Conservation (phyloP, 495 filamentous ascomycete genomes). For the Aspergillus olivimuriae region DNA sequence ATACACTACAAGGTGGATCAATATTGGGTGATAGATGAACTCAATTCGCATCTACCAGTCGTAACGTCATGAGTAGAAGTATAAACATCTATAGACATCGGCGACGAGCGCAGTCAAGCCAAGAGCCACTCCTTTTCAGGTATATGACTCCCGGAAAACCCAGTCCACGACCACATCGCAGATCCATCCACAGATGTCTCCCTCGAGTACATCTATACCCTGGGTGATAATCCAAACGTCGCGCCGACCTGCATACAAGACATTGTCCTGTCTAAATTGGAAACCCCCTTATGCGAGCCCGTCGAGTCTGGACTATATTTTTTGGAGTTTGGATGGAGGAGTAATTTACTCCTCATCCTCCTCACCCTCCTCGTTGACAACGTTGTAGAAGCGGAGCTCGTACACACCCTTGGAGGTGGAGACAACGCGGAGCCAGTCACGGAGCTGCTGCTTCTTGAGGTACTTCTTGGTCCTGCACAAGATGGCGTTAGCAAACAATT, state of each 20-base stretch:
- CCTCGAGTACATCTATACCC: not conserved
- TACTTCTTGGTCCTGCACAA: constrained; percentile 92
- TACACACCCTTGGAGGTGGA: constrained; percentile 95
- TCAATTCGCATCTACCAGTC: constrained; percentile 26
- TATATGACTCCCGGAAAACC: not conserved
- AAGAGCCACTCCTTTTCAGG: constrained; percentile 14
- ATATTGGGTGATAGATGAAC: constrained; percentile 12
- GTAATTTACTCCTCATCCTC: constrained; percentile 90
- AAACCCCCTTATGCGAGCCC: constrained; percentile 5
- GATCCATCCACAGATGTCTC: not conserved
- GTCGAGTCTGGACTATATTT: constrained; percentile 1
- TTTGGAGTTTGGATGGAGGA: constrained; percentile 2
- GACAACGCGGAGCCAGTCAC: constrained; percentile 99
- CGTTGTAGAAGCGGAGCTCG: constrained; percentile 99
- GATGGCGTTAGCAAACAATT: not conserved
- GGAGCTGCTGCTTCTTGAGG: constrained; percentile 99
- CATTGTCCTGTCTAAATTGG: constrained; percentile 2
- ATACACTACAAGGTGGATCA: too few relatives aligned
- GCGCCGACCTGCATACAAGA: constrained; percentile 2
- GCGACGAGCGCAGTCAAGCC: not conserved
- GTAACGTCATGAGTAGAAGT: constrained; percentile 26
- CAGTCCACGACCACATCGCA: not conserved
- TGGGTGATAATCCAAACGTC: not conserved
- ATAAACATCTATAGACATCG: constrained; percentile 2
- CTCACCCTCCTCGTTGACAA: constrained; percentile 92